These are phyloP conservation scores for Phyllosticta ampelicida DNA, from an alignment of 2,329 filamentous ascomycete species.

Conservation along the genomic window DNA sequence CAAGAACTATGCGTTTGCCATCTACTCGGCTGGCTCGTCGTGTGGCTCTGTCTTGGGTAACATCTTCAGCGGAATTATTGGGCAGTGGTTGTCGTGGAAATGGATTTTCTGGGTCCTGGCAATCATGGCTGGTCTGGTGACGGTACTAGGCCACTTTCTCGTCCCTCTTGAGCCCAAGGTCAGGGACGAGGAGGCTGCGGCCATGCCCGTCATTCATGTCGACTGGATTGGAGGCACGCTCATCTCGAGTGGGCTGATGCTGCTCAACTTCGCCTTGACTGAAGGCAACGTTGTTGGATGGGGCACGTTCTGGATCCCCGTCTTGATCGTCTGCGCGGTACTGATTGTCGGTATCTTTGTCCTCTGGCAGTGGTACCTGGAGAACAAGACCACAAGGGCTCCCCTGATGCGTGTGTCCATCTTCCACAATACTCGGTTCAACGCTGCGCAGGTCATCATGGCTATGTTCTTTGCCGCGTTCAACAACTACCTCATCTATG, in stretches of 20 bases:
- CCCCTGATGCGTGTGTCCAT: constrained; percentile 59
- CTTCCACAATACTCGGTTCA: constrained; percentile 50
- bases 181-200: neutral
- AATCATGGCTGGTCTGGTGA: constrained; percentile 47
- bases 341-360: constrained; percentile 47
- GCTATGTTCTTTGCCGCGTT: constrained; percentile 56
- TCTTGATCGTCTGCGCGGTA: constrained; percentile 48
- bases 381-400: constrained; percentile 38
- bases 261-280: constrained; percentile 55
- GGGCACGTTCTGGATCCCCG: constrained; percentile 51
- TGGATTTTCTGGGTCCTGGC: constrained; percentile 45
- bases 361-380: constrained; percentile 51
- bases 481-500: constrained; percentile 56
- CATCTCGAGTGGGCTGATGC: constrained; percentile 51
- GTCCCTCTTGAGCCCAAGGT: constrained; percentile 43
- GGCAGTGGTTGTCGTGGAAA: constrained; percentile 39
- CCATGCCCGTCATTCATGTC: constrained; percentile 26
- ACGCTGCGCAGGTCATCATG: constrained; percentile 55
- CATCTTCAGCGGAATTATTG: constrained; percentile 49
- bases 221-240: constrained; percentile 58
- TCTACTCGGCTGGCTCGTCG: constrained; percentile 53
- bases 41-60: constrained; percentile 56
- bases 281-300: constrained; percentile 61
- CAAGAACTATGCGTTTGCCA: constrained; percentile 60
- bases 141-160: constrained; percentile 46